These are phyloP conservation scores for Metarhizium sp. DNA, from an alignment of 2,329 filamentous ascomycete genomes.

Conservation along the genomic window DNA sequence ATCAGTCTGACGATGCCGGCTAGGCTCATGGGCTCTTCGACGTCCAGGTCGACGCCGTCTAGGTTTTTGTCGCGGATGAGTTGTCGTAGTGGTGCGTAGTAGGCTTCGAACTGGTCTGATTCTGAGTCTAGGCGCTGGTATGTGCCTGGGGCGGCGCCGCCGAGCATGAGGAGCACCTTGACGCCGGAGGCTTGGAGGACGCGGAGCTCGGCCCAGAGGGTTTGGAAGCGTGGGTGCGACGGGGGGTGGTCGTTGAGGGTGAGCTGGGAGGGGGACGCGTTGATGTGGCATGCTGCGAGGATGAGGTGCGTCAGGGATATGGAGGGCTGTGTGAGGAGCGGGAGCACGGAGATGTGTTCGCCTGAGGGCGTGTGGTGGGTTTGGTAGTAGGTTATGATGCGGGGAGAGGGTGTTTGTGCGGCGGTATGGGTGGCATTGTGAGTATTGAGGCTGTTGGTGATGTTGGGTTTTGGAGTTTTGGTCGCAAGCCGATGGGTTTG, in stretches of 20 bases:
- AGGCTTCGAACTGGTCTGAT: conserved; percentile 55
- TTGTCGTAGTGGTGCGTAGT: conserved; percentile 60
- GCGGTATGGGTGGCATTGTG: conserved; percentile 23
- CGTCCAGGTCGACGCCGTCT: conserved; percentile 68
- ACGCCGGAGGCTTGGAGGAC: conserved; percentile 64
- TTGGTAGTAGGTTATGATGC: conserved; percentile 45
- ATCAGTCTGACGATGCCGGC: conserved; percentile 57
- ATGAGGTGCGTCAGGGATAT: conserved; percentile 68
- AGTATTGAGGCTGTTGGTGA: not conserved
- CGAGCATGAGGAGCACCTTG: conserved; percentile 78
- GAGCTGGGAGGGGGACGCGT: conserved; percentile 53
- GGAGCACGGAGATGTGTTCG: conserved; percentile 41
- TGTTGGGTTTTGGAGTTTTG: too few species aligned
- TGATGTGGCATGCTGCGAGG: conserved; percentile 78
- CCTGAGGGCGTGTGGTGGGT: conserved; percentile 39
- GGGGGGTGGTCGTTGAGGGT: conserved; percentile 75
- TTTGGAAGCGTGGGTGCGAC: conserved; percentile 54
- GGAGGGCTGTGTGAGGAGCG: conserved; percentile 36
- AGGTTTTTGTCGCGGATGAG: conserved; percentile 52
- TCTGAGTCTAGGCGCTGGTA: conserved; percentile 49
- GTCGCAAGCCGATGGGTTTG: too few species aligned
- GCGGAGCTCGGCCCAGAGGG: conserved; percentile 70
- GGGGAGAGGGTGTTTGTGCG: conserved; percentile 24
- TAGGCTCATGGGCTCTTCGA: conserved; percentile 69
- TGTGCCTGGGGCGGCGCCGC: conserved; percentile 71